Base-by-base conservation (phyloP, 75 land plant genomes). In the Picea glauca region DNA sequence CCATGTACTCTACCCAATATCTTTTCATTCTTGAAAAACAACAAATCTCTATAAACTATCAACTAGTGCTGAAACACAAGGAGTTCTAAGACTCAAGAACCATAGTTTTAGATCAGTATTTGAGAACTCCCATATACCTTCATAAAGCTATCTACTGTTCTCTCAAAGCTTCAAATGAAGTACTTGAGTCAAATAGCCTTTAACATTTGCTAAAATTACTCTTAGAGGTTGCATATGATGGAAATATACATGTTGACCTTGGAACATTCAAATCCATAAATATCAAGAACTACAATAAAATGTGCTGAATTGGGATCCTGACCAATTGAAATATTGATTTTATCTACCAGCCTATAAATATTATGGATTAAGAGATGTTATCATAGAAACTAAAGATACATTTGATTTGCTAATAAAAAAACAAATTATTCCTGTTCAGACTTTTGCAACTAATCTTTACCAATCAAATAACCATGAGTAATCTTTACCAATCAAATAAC, bases 201-300 rank as follows among this genome's bases (percentile, higher is more conserved):
- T 66, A 20, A 43, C 43, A 21, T 70, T 70, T 70, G 74, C 12
- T 70, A 43, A 43, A 70, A 43, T 46, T n/a, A 43, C 21, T 43
- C 43, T 23, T 18, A 40, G 9, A 20, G 20, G 72, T 68, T 40
- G 46, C 46, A 68, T 20, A 6, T 35, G 40, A 15, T 74, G 40
- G 58, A 12, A 56, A 74, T 23, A 31, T 86, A 91, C 91, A 89
- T 92, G 81, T 90, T 90, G 62, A 84, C 84, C 82, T 91, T 88
- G 80, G 95, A 98, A 76, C 96, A 95, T 84, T 98, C 99, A 90
- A 98, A 98, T 72, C 99, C 99, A 84, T 98, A 98, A 50, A 98
- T 98, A 70, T 98, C 99, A 78, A 98, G 94, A 61, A 98, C 98
- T 38, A 96, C 98, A 82, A 98, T 96, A 74, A 93, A 77, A 77